Conservation (phyloP, 371 early-diverging fungal species). For the Zychaea mexicana region DNA sequence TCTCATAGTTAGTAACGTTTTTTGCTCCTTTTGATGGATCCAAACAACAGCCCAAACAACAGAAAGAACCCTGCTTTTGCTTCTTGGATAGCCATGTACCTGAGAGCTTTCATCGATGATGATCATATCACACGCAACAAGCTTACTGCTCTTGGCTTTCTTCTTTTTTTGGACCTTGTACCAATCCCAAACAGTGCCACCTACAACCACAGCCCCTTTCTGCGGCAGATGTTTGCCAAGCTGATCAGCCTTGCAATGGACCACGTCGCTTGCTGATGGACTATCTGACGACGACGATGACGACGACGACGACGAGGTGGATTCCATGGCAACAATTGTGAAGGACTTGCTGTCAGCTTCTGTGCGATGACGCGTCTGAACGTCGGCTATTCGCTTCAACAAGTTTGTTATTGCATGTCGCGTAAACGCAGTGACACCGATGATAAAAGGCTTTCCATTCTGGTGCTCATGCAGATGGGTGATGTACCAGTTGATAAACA, state of each 20-base stretch:
- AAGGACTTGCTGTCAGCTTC: slow-evolving; percentile 8
- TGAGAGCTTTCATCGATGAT: slow-evolving; percentile 66
- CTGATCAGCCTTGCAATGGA: slow-evolving; percentile 12
- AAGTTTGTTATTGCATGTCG: slow-evolving; percentile 55
- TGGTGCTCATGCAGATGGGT: slow-evolving; percentile 20
- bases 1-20: too few relatives aligned
- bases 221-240: background rate
- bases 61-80: background rate
- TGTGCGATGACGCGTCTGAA: slow-evolving; percentile 27
- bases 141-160: slow-evolving; percentile 28
- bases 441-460: slow-evolving; percentile 31
- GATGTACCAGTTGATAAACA: slow-evolving; percentile 50
- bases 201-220: slow-evolving; percentile 35
- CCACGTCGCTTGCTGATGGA: background rate
- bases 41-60: too few relatives aligned
- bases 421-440: slow-evolving; percentile 61
- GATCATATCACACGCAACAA: slow-evolving; percentile 47
- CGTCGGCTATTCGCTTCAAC: slow-evolving; percentile 35
- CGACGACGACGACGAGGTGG: too few relatives aligned
- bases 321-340: slow-evolving; percentile 15
- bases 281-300: background rate
- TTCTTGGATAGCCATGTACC: too few relatives aligned
- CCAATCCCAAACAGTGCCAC: slow-evolving; percentile 63
- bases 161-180: slow-evolving; percentile 29
- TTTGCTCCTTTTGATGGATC: too few relatives aligned